Evolutionary conservation across 2,329 filamentous ascomycete genomes (phyloP).

Genomic region (Cytospora piceicola): DNA sequence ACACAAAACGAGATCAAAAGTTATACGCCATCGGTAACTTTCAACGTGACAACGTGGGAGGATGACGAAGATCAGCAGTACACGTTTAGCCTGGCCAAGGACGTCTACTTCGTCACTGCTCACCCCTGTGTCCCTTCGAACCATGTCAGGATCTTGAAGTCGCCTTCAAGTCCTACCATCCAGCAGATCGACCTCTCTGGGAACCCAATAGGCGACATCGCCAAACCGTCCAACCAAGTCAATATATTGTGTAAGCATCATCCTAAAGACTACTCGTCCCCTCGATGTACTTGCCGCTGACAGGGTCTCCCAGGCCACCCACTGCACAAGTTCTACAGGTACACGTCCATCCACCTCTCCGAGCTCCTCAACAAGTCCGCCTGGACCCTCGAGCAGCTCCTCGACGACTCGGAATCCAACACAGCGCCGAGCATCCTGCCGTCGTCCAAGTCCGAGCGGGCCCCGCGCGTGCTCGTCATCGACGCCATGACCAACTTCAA

Average conservation of each 20-base stretch:
- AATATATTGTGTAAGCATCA: constrained; percentile 50
- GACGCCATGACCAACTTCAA: constrained; percentile 64
- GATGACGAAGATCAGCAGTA: constrained; percentile 45
- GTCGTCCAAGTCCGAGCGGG: constrained; percentile 36
- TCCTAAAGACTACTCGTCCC: no score
- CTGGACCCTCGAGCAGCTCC: constrained; percentile 52
- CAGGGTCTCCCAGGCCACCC: constrained; percentile 57
- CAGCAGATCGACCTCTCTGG: constrained; percentile 60
- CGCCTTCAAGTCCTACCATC: constrained; percentile 62
- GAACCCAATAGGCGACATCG: constrained; percentile 41
- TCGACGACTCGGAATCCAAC: constrained; percentile 43
- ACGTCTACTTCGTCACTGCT: constrained; percentile 68
- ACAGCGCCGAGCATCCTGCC: constrained; percentile 41
- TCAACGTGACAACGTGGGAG: constrained; percentile 47
- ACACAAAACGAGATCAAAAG: constrained; percentile 40
- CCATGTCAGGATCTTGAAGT: constrained; percentile 61
- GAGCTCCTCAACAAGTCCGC: constrained; percentile 55
- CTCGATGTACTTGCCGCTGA: not conserved
- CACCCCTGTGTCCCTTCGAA: constrained; percentile 65
- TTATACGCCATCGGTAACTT: constrained; percentile 47
- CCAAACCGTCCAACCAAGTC: constrained; percentile 51
- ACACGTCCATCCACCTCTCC: constrained; percentile 61
- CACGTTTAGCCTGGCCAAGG: constrained; percentile 55
- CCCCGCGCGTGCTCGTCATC: constrained; percentile 59
- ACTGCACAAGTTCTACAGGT: constrained; percentile 65